These are phyloP conservation scores for Pseudogymnoascus sp. DNA, from an alignment of 2,329 filamentous ascomycete species.

Conservation along the genomic window DNA sequence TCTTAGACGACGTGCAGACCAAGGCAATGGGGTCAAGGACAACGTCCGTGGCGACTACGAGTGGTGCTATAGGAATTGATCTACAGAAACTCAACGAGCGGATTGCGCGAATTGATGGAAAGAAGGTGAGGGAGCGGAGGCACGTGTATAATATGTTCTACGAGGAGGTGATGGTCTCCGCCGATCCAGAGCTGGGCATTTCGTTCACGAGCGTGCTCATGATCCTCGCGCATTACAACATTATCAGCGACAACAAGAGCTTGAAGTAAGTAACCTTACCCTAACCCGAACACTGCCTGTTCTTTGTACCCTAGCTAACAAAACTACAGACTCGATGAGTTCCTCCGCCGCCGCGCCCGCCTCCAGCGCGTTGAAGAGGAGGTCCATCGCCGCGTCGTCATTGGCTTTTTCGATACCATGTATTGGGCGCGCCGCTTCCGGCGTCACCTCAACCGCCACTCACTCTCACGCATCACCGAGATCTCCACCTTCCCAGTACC, in stretches of 20 bases:
- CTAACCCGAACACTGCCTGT: neutral
- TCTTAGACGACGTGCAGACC: conserved; percentile 72
- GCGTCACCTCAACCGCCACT: conserved; percentile 63
- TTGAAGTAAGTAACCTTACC: conserved; percentile 52
- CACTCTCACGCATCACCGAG: conserved; percentile 65
- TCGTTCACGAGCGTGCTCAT: conserved; percentile 88
- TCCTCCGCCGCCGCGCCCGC: conserved; percentile 78
- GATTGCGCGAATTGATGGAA: conserved; percentile 64
- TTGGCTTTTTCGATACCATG: conserved; percentile 92
- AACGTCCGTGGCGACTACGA: conserved; percentile 45
- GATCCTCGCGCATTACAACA: conserved; percentile 96
- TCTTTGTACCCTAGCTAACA: conserved; percentile 23
- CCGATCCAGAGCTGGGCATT: conserved; percentile 82
- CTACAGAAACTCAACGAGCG: conserved; percentile 67
- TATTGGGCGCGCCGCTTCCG: conserved; percentile 79
- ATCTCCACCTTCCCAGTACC: conserved; percentile 77
- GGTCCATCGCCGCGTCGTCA: conserved; percentile 79
- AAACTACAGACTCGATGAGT: conserved; percentile 71
- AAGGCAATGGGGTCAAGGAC: conserved; percentile 32
- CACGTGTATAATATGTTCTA: conserved; percentile 89
- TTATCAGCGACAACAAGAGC: conserved; percentile 96
- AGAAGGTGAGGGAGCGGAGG: conserved; percentile 66
- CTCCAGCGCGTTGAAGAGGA: conserved; percentile 93
- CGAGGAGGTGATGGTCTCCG: conserved; percentile 90
- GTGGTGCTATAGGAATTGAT: conserved; percentile 54